Base-by-base conservation (phyloP, 2,329 filamentous ascomycete species). In the Alternaria conjuncta region DNA sequence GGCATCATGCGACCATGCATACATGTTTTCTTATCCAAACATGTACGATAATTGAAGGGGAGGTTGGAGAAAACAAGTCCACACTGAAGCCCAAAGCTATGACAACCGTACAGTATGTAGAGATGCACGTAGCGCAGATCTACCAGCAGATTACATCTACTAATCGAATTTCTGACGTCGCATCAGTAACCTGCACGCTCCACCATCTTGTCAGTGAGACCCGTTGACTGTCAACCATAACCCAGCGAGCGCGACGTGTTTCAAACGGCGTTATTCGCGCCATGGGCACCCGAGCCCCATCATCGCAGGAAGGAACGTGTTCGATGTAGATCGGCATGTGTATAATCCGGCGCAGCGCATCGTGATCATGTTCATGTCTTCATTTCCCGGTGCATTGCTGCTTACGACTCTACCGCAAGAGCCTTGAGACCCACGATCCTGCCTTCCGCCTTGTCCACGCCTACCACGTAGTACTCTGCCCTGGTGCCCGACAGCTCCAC, bases 401-500 rank as follows among this genome's bases (percentile, higher is more conserved):
- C 15, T 49, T 63, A 81, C 68, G 79, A 79, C 85, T 97, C 94
- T 66, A 97, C 85, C 25, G 90, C 88, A 81, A 93, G 82, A 11
- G 90, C 92, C 85, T 93, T 95, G 60, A 91, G 85, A 13, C 94
- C 94, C 8, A 97, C 88, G 63, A 97, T 74, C 80, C 85, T 86
- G 18, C 84, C 86, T 12, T 85, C 86, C 55, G 86, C 82, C 15
- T 81, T 81, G 73, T 90, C 85, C 70, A 91, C 78, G 21, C 87
- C 88, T 50, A 97, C 82, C 62, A 97, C 83, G 86, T 90, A 97
- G 80, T 97, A 97, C 81, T 96, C 92, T 13, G 86, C 85, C 75
- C 90, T 86, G 25, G 89, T 88, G 12, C 83, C 83, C 47, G 87
- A 88, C 71, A 87, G 84, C 62, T 85, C 82, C 9, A 96, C 88